phyloP scores from a whole-genome alignment of 768 basidiomycete genomes.

The Pluteus cervinus region DNA sequence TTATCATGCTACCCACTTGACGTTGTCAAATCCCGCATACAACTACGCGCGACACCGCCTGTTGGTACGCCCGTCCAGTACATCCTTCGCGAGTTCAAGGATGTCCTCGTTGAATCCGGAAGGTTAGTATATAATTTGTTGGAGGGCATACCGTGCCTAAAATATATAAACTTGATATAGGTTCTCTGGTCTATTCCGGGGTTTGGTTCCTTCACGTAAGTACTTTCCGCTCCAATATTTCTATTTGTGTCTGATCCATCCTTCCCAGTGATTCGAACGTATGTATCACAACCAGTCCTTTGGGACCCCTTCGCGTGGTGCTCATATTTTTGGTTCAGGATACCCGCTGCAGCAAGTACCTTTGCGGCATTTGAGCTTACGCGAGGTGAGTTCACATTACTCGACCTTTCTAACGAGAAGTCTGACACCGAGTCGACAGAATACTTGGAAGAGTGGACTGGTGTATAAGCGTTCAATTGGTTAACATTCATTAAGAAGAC shows the following conservation, averaged over 20 bases:
- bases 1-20: constrained; percentile 89
- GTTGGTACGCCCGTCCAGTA: constrained; percentile 69
- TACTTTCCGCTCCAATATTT: constrained; percentile 10
- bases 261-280: constrained; percentile 59
- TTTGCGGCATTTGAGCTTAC: constrained; percentile 88
- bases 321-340: constrained; percentile 36
- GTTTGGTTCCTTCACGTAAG: constrained; percentile 72
- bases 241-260: constrained; percentile 2
- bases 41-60: constrained; percentile 72
- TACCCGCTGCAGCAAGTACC: constrained; percentile 87
- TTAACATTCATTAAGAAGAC: too few relatives aligned
- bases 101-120: constrained; percentile 67
- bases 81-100: constrained; percentile 62
- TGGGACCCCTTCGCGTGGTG: not conserved
- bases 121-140: constrained; percentile 38
- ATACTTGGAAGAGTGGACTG: constrained; percentile 3
- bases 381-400: constrained; percentile 30
- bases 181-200: constrained; percentile 64
- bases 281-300: constrained; percentile 1
- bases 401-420: not conserved
- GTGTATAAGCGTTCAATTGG: too few relatives aligned
- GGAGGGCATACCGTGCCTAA: not conserved
- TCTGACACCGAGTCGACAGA: constrained; percentile 1
- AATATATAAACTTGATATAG: not conserved
- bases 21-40: constrained; percentile 87